Conservation (phyloP, 768 basidiomycete species). For the Amanita rubescens region DNA sequence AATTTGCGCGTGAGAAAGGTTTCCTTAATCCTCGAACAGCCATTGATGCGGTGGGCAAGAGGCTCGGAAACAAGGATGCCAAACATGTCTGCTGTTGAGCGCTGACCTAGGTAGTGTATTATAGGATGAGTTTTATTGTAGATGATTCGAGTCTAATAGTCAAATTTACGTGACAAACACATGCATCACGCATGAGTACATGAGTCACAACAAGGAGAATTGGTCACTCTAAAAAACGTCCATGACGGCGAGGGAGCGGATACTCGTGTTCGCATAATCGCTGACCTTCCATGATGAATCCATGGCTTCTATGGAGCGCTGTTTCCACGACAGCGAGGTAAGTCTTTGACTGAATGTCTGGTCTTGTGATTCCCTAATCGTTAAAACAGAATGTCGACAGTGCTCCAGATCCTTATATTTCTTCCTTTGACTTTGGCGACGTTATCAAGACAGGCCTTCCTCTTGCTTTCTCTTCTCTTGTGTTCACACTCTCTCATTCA, state of each 20-base stretch:
- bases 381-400: slow-evolving; percentile 59
- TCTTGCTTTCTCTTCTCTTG: slow-evolving; percentile 72
- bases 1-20: slow-evolving; percentile 88
- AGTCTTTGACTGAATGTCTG: slow-evolving; percentile 2
- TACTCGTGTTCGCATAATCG: slow-evolving; percentile 3
- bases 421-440: slow-evolving; percentile 82
- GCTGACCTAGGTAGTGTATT: too few species aligned
- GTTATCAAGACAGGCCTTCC: slow-evolving; percentile 71
- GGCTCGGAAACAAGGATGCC: background rate
- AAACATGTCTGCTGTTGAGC: slow-evolving; percentile 3
- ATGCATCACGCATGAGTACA: background rate
- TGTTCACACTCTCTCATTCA: slow-evolving; percentile 74
- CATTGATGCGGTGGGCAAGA: slow-evolving; percentile 1
- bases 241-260: slow-evolving; percentile 7
- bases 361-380: slow-evolving; percentile 1
- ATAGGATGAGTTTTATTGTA: background rate
- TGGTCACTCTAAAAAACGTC: background rate
- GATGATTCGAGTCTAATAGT: too few species aligned
- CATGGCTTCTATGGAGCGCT: slow-evolving; percentile 63
- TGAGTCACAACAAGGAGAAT: slow-evolving; percentile 2
- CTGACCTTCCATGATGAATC: slow-evolving; percentile 33
- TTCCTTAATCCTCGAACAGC: slow-evolving; percentile 54
- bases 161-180: background rate
- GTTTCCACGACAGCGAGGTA: slow-evolving; percentile 59
- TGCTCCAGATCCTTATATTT: slow-evolving; percentile 74